Percentiles rank a stretch among this genome's conserved stretches.
Conservation (phyloP, 2,329 filamentous ascomycete genomes). For the Trichoderma aggressivum region DNA sequence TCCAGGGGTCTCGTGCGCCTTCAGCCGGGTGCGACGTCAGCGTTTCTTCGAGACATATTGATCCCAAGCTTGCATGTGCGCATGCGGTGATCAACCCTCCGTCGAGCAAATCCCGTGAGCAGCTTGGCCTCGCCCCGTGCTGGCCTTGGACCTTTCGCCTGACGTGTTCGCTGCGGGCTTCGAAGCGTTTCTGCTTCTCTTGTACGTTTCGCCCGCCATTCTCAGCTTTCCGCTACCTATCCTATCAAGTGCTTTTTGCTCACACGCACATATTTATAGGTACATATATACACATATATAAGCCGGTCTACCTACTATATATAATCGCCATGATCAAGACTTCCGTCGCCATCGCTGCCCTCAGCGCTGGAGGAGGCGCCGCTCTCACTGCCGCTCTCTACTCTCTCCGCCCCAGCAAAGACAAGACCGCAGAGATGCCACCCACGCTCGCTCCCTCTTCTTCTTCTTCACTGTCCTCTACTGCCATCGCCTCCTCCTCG, state of each 20-base stretch:
- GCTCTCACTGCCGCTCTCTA: conserved; percentile 69
- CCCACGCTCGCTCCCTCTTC: conserved; percentile 32
- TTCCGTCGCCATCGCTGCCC: conserved; percentile 69
- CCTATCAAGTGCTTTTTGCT: neutral
- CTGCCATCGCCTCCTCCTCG: conserved; percentile 30
- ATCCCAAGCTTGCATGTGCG: neutral
- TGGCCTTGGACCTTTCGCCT: neutral
- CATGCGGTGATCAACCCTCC: neutral
- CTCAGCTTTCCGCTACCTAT: neutral
- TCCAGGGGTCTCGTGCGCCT: conserved; percentile 12
- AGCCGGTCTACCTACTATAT: neutral
- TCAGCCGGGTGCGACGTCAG: conserved; percentile 14
- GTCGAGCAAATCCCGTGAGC: conserved; percentile 10
- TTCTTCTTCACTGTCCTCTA: conserved; percentile 31
- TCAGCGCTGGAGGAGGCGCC: conserved; percentile 73
- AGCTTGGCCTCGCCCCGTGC: conserved; percentile 3
- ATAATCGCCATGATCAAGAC: conserved; percentile 66
- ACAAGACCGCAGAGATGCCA: conserved; percentile 43
- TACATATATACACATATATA: neutral
- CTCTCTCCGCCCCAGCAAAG: conserved; percentile 49
- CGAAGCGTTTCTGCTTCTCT: neutral
- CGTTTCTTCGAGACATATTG: neutral
- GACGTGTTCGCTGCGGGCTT: neutral
- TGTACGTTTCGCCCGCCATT: neutral
- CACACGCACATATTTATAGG: neutral